Conservation (phyloP, 306 rosid genomes). For the Boehmeria nivea region DNA sequence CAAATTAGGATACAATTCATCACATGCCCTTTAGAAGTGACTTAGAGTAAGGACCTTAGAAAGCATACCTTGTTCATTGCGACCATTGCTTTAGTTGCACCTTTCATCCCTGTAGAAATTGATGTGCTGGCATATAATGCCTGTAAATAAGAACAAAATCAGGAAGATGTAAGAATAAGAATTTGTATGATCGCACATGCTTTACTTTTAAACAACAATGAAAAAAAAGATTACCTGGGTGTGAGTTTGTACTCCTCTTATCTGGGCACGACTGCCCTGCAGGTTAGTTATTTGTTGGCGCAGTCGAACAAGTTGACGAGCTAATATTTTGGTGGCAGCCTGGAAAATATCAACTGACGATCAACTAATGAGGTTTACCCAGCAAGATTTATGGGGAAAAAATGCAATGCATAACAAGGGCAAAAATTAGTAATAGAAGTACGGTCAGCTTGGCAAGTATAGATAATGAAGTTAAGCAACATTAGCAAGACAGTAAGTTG, state of each 20-base stretch:
- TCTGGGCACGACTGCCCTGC: constrained; percentile 98
- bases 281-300: constrained; percentile 96
- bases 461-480: too few species aligned
- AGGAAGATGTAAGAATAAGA: constrained; percentile 6
- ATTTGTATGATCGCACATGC: neutral
- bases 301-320: constrained; percentile 91
- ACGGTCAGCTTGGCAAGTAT: too few species aligned
- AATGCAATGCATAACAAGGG: too few species aligned
- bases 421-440: too few species aligned
- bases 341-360: constrained; percentile 15
- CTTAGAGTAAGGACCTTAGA: too few species aligned
- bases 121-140: constrained; percentile 94
- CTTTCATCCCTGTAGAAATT: constrained; percentile 94
- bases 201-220: neutral
- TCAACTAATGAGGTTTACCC: too few species aligned
- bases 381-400: too few species aligned
- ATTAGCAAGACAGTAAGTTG: too few species aligned
- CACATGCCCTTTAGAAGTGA: too few species aligned
- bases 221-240: constrained; percentile 56
- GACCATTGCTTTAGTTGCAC: constrained; percentile 95
- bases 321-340: constrained; percentile 91
- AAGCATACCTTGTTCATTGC: constrained; percentile 86
- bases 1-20: too few species aligned
- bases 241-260: constrained; percentile 93
- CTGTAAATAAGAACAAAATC: constrained; percentile 30